Evolutionary conservation across 441 rosid species (phyloP).

Genomic region (Raphanus hybrid): DNA sequence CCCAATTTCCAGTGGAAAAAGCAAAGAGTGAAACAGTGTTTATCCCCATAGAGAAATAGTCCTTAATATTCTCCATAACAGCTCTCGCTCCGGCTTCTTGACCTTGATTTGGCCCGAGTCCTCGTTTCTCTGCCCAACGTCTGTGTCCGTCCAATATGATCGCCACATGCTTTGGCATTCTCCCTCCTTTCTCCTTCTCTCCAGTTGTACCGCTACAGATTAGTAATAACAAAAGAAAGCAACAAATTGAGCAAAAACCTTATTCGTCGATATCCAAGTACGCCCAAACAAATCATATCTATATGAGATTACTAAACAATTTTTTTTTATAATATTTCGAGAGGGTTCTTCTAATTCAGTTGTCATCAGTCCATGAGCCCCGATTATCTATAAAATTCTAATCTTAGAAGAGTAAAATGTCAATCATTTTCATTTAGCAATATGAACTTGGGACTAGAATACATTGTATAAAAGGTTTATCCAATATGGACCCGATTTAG

Average conservation of each 20-base stretch:
- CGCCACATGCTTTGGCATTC: conserved; percentile 7
- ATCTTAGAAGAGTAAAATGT: neutral
- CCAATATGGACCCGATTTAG: neutral
- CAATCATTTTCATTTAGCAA: neutral
- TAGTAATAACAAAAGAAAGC: neutral
- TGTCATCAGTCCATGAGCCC: neutral
- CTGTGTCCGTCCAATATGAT: conserved; percentile 13
- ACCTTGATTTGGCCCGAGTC: neutral
- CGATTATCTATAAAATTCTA: neutral
- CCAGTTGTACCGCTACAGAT: neutral
- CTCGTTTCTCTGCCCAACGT: conserved; percentile 9
- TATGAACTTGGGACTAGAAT: neutral
- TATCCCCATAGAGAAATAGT: neutral
- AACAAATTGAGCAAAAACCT: neutral
- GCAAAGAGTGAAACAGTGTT: conserved; percentile 8
- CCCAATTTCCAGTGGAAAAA: conserved; percentile 12
- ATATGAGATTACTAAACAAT: neutral
- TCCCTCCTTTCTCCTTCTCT: neutral
- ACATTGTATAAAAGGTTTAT: neutral
- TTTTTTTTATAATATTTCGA: neutral
- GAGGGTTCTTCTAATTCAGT: neutral
- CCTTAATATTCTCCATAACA: neutral
- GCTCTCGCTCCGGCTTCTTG: conserved; percentile 8
- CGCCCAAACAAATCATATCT: neutral
- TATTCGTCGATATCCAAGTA: neutral